phyloP scores from a whole-genome alignment of 345 rosid species.

The Capsella bursapastoris region DNA sequence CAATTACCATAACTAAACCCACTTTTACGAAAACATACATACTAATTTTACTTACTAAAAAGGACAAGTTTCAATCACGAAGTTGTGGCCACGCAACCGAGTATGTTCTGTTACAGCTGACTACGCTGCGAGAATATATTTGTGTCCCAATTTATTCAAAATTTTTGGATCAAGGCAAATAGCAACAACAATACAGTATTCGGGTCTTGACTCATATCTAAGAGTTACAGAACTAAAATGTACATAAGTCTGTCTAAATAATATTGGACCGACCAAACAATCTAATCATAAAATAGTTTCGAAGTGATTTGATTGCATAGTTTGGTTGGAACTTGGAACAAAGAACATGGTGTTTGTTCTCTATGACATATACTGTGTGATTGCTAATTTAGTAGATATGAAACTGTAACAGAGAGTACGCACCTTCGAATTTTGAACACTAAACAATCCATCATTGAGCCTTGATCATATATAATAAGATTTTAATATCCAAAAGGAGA shows the following conservation, averaged over 20 bases:
- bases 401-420: background rate
- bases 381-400: conserved; percentile 1
- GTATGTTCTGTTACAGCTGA: background rate
- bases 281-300: conserved; percentile 16
- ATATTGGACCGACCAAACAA: conserved; percentile 19
- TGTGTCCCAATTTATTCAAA: no score
- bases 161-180: no score
- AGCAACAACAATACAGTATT: no score
- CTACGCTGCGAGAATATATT: no score
- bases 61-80: background rate
- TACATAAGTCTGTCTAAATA: background rate
- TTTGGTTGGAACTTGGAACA: conserved; percentile 16
- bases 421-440: background rate
- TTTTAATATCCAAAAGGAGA: background rate
- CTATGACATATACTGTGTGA: background rate
- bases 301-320: conserved; percentile 12
- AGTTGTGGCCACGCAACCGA: conserved; percentile 20
- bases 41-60: background rate
- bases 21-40: conserved; percentile 21
- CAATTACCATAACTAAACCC: conserved; percentile 7
- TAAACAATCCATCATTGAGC: background rate
- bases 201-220: background rate
- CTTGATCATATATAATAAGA: conserved; percentile 19
- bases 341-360: conserved; percentile 10
- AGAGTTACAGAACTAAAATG: background rate